Evolutionary conservation across 352 stramenopile species (phyloP).

Genomic region (Phytopythium aichiense): DNA sequence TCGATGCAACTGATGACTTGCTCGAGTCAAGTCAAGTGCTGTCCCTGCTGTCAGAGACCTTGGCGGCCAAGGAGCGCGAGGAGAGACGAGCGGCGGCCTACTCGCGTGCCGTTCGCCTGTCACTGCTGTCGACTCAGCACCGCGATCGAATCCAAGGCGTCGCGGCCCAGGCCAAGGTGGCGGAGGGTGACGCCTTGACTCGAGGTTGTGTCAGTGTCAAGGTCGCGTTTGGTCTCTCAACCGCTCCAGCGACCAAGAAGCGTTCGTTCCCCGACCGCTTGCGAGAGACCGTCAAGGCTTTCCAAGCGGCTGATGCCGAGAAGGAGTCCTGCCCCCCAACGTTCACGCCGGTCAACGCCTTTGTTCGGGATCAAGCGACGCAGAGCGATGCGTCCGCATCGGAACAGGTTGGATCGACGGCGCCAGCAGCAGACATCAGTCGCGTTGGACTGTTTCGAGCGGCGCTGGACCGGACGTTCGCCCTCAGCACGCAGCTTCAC

Average conservation of each 20-base stretch:
- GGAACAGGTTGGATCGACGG: not conserved
- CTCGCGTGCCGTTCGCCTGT: conserved; percentile 23
- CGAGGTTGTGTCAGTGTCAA: conserved; percentile 11
- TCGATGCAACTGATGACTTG: not conserved
- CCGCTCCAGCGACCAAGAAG: conserved; percentile 1
- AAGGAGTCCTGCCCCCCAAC: conserved; percentile 8
- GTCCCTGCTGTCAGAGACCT: not conserved
- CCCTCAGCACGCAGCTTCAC: conserved; percentile 30
- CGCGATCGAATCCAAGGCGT: conserved; percentile 12
- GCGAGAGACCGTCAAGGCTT: conserved; percentile 16
- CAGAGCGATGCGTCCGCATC: conserved; percentile 19
- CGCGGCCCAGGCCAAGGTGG: not conserved
- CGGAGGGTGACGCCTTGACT: not conserved
- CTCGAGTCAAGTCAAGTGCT: not conserved
- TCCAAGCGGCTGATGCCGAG: not conserved
- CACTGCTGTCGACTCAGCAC: conserved; percentile 34
- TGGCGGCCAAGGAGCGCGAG: not conserved
- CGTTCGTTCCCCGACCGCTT: conserved; percentile 21
- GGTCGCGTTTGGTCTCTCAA: conserved; percentile 18
- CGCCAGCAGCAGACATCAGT: not conserved
- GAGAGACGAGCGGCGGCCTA: conserved; percentile 7
- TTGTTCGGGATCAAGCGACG: conserved; percentile 24
- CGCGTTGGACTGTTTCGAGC: conserved; percentile 18
- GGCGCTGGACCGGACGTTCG: conserved; percentile 33
- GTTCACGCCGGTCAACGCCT: conserved; percentile 22